Percentiles rank a stretch among this genome's conserved stretches.
Conservation (phyloP, 2,329 filamentous ascomycete species). For the Diplodia corticola region DNA sequence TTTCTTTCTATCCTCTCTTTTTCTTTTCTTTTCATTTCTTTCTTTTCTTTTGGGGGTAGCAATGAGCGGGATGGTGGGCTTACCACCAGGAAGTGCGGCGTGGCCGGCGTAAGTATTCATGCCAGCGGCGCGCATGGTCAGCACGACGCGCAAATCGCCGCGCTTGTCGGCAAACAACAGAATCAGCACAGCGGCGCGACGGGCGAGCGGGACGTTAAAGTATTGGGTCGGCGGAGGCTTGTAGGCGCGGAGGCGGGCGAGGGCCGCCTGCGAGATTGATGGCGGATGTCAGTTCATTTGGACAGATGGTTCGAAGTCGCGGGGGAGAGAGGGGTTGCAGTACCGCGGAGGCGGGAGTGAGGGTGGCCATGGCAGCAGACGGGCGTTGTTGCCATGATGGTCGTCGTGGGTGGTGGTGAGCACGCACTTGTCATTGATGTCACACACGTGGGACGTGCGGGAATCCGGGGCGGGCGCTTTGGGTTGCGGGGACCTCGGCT, state of each 20-base stretch:
- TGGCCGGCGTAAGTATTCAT: conserved; percentile 73
- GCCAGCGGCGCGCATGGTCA: conserved; percentile 62
- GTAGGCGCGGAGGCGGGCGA: conserved; percentile 59
- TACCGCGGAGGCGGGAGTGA: conserved; percentile 22
- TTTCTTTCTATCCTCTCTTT: too few species aligned
- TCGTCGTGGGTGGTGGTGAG: background rate
- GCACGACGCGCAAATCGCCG: conserved; percentile 71
- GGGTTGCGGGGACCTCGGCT: conserved; percentile 7
- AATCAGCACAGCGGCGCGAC: conserved; percentile 83
- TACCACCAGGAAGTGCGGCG: conserved; percentile 82
- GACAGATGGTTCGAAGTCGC: background rate
- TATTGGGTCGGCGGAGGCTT: conserved; percentile 59
- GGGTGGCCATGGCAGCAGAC: conserved; percentile 8
- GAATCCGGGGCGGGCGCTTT: background rate
- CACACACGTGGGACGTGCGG: conserved; percentile 1
- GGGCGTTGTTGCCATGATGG: conserved; percentile 8
- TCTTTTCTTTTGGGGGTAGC: too few species aligned
- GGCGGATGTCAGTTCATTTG: background rate
- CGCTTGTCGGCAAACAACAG: conserved; percentile 81
- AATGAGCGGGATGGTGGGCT: too few species aligned
- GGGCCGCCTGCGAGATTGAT: conserved; percentile 37
- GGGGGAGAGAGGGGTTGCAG: background rate
- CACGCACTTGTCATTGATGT: background rate
- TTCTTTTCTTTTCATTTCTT: too few species aligned
- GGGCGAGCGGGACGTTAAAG: conserved; percentile 56